These are phyloP conservation scores for Candolleomyces eurysporus DNA, from an alignment of 768 basidiomycete species.

Conservation along the genomic window DNA sequence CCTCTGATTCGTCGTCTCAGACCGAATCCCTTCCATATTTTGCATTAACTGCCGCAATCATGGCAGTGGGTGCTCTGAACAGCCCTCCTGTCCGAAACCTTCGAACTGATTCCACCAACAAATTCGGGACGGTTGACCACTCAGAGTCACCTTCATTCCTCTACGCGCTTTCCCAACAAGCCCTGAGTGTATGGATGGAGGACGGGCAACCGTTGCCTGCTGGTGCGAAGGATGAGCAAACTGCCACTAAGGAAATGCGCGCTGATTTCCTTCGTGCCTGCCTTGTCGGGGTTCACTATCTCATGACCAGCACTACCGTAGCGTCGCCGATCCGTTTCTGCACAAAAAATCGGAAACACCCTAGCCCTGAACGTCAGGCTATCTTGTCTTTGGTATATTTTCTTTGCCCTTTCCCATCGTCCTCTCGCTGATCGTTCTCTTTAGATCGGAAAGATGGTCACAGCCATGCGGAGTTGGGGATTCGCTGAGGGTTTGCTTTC, in stretches of 20 bases:
- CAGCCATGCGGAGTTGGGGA: slow-evolving; percentile 16
- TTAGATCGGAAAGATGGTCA: slow-evolving; percentile 70
- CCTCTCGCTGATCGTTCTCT: background rate
- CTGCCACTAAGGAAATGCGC: slow-evolving; percentile 22
- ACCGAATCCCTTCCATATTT: too few species aligned
- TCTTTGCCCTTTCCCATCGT: background rate
- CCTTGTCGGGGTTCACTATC: slow-evolving; percentile 50
- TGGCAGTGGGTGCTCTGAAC: background rate
- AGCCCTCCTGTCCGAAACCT: too few species aligned
- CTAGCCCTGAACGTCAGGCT: background rate
- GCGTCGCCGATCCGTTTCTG: background rate
- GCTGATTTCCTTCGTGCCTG: slow-evolving; percentile 60
- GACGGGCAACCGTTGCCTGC: slow-evolving; percentile 9
- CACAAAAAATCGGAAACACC: too few species aligned
- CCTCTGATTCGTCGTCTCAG: too few species aligned
- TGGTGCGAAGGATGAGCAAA: slow-evolving; percentile 1
- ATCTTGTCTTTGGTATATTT: background rate
- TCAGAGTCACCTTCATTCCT: slow-evolving; percentile 27
- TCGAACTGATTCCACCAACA: too few species aligned
- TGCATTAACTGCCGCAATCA: too few species aligned
- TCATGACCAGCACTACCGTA: background rate
- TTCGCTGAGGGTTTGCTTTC: background rate
- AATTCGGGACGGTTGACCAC: slow-evolving; percentile 1
- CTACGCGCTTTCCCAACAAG: slow-evolving; percentile 37
- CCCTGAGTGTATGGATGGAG: slow-evolving; percentile 37